A percentile compares a stretch with the other conserved stretches of the same genome.
These are phyloP conservation scores for Parachaetomium inaequale DNA, from an alignment of 495 filamentous ascomycete genomes.

Conservation along the genomic window DNA sequence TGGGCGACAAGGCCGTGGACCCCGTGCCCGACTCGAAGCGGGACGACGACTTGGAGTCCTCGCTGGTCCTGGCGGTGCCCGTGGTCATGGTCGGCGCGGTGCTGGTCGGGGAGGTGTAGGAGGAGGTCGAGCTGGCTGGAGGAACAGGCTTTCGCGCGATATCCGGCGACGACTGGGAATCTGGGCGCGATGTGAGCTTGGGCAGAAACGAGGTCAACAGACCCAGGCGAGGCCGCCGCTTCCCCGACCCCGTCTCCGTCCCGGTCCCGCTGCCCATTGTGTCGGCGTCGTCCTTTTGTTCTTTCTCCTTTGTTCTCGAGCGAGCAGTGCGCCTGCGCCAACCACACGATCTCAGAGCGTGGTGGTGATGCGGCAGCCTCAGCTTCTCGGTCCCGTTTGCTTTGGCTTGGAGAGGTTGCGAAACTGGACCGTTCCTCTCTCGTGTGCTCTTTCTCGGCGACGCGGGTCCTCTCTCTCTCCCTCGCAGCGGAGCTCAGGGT, in stretches of 20 bases:
- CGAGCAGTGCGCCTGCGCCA: neutral
- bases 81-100: slow-evolving; percentile 2
- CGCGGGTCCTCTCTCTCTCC: neutral
- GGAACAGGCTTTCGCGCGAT: slow-evolving; percentile 22
- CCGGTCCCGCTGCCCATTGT: slow-evolving; percentile 8
- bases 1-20: slow-evolving; percentile 4
- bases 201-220: slow-evolving; percentile 19
- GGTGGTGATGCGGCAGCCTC: neutral
- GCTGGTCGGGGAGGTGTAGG: slow-evolving; percentile 9
- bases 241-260: neutral
- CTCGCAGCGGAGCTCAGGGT: slow-evolving; percentile 3
- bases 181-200: slow-evolving; percentile 23
- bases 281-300: neutral
- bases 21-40: slow-evolving; percentile 1
- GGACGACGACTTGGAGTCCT: slow-evolving; percentile 11
- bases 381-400: neutral
- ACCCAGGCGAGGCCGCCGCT: slow-evolving; percentile 18
- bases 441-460: neutral
- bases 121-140: slow-evolving; percentile 7
- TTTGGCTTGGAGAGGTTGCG: neutral
- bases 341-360: neutral
- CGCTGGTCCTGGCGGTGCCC: slow-evolving; percentile 8
- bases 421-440: neutral
- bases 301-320: neutral
- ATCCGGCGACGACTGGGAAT: neutral